Evolutionary conservation across 2,329 filamentous ascomycete genomes (phyloP).

Genomic region (Penicillium sp.): DNA sequence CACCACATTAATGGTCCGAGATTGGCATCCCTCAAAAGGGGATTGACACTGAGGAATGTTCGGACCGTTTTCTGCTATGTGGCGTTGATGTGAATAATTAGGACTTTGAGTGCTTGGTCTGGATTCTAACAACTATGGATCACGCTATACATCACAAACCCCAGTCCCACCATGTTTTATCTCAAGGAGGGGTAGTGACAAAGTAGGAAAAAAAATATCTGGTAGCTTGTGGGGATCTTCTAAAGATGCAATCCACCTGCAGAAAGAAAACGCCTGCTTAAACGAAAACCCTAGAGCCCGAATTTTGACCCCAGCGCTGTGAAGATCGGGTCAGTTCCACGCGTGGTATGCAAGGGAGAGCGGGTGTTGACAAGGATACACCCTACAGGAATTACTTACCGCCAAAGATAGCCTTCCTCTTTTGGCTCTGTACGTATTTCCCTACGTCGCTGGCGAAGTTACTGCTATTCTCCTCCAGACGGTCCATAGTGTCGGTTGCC

Average conservation of each 20-base stretch:
- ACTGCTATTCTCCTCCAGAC: constrained; percentile 73
- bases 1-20: not conserved
- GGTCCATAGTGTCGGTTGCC: constrained; percentile 81
- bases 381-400: constrained; percentile 35
- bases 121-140: not conserved
- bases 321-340: constrained; percentile 18
- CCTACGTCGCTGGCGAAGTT: constrained; percentile 84
- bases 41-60: constrained; percentile 7
- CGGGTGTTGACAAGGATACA: not conserved
- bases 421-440: constrained; percentile 84
- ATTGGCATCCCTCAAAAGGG: constrained; percentile 1
- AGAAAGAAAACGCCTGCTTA: not conserved
- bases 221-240: not conserved
- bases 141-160: not conserved
- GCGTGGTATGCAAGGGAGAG: constrained; percentile 20
- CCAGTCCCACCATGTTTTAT: not conserved
- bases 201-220: not conserved
- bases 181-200: not conserved
- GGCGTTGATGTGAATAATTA: not conserved
- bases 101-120: not conserved
- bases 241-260: not conserved
- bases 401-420: constrained; percentile 77
- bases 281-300: constrained; percentile 33
- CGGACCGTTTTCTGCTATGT: not conserved
- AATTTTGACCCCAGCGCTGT: constrained; percentile 44